Conservation (phyloP, 1,284 basidiomycete genomes). For the Leccinum ponderosum region DNA sequence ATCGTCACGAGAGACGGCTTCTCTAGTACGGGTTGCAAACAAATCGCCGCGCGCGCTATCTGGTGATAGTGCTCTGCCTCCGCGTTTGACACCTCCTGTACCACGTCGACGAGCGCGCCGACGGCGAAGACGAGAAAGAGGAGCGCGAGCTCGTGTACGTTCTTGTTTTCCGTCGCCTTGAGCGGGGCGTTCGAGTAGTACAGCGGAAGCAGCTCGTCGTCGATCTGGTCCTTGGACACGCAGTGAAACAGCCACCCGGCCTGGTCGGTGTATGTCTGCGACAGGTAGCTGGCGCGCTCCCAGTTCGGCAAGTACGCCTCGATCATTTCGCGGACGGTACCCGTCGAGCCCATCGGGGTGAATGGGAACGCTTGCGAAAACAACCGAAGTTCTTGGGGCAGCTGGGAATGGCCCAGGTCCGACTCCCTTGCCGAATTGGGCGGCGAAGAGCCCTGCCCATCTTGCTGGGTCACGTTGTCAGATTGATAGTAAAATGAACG, state of each 20-base stretch:
- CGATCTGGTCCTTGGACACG: constrained; percentile 49
- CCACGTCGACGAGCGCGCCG: constrained; percentile 52
- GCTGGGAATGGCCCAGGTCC: constrained; percentile 34
- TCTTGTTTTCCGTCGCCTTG: constrained; percentile 36
- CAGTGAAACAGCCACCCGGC: constrained; percentile 59
- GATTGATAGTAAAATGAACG: constrained; percentile 25
- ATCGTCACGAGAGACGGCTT: constrained; percentile 67
- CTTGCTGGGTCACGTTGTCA: constrained; percentile 20
- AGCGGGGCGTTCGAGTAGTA: constrained; percentile 36
- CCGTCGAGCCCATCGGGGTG: constrained; percentile 53
- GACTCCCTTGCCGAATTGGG: constrained; percentile 32
- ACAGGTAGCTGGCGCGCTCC: constrained; percentile 46
- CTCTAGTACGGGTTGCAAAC: constrained; percentile 61
- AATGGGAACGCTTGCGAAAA: constrained; percentile 68
- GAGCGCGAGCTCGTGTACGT: constrained; percentile 55
- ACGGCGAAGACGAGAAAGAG: constrained; percentile 65
- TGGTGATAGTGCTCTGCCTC: constrained; percentile 64
- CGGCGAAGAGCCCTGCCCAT: constrained; percentile 21
- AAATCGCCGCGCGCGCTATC: constrained; percentile 57
- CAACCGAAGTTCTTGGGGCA: constrained; percentile 44
- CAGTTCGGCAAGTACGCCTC: constrained; percentile 51
- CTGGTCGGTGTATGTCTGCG: constrained; percentile 55
- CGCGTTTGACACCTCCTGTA: constrained; percentile 35
- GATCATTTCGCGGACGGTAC: constrained; percentile 50
- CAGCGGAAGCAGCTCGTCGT: constrained; percentile 55